Percentiles rank a stretch among this genome's conserved stretches.
Evolutionary conservation across 306 rosid species (phyloP).

Genomic region (Comarum palustre): DNA sequence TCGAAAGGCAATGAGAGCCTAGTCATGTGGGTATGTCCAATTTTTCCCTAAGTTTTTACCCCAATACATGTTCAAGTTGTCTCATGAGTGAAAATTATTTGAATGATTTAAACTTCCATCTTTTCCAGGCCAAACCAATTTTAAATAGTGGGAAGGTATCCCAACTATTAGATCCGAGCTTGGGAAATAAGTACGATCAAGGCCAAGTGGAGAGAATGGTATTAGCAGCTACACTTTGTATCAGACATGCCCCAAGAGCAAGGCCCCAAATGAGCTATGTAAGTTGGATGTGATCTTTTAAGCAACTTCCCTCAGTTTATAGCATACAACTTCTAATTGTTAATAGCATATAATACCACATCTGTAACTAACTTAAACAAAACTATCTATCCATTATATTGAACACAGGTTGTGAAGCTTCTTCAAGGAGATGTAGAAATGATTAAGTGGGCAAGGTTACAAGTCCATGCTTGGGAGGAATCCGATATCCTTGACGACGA

Average conservation of each 20-base stretch:
- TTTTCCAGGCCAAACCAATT: slow-evolving; percentile 82
- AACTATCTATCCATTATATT: slow-evolving; percentile 6
- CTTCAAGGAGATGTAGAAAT: slow-evolving; percentile 71
- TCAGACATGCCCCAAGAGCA: slow-evolving; percentile 76
- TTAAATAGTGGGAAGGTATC: slow-evolving; percentile 62
- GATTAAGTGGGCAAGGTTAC: slow-evolving; percentile 77
- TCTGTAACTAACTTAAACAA: background rate
- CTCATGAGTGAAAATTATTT: slow-evolving; percentile 16
- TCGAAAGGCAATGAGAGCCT: slow-evolving; percentile 92
- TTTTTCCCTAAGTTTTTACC: slow-evolving; percentile 12
- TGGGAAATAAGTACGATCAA: slow-evolving; percentile 50
- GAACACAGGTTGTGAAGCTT: slow-evolving; percentile 69
- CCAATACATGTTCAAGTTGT: slow-evolving; percentile 13
- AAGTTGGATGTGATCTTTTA: slow-evolving; percentile 44
- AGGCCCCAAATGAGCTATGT: slow-evolving; percentile 89
- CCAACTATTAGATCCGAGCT: slow-evolving; percentile 66
- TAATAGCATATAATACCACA: background rate
- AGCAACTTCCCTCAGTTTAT: slow-evolving; percentile 9
- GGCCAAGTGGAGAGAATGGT: slow-evolving; percentile 77
- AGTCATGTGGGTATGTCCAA: slow-evolving; percentile 87
- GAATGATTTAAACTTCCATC: background rate
- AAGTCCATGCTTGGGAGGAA: slow-evolving; percentile 47
- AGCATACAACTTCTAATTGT: background rate
- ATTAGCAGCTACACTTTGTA: slow-evolving; percentile 85
- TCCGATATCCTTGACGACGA: slow-evolving; percentile 50